A percentile compares a stretch with the other conserved stretches of the same genome.
These are phyloP conservation scores for Olyra latifolia DNA, from an alignment of 176 grass and related monocot species.

Conservation along the genomic window DNA sequence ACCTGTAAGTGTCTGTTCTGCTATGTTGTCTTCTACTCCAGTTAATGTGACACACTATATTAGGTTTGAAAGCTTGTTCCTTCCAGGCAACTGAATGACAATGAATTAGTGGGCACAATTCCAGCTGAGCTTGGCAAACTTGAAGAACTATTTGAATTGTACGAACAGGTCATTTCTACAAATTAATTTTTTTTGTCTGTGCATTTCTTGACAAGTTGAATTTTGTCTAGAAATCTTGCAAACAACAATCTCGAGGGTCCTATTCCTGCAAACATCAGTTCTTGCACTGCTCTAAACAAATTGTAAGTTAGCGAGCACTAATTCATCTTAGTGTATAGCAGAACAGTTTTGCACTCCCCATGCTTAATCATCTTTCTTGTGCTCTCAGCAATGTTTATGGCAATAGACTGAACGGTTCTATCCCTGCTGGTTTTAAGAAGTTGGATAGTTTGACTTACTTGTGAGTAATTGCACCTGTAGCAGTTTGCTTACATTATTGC, in stretches of 20 bases:
- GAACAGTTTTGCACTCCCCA: neutral
- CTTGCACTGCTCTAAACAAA: conserved; percentile 93
- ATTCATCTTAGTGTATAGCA: neutral
- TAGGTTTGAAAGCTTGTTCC: neutral
- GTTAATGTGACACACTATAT: conserved; percentile 1
- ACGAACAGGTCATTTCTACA: conserved; percentile 15
- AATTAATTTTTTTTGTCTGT: neutral
- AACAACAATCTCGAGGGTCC: conserved; percentile 85
- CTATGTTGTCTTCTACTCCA: neutral
- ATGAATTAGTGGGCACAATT: conserved; percentile 86
- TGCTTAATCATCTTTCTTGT: conserved; percentile 24
- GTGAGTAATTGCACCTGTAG: conserved; percentile 53
- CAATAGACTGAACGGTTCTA: conserved; percentile 85
- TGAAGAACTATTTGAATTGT: conserved; percentile 97
- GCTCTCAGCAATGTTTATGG: conserved; percentile 84
- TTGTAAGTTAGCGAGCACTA: conserved; percentile 59
- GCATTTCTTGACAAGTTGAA: conserved; percentile 24
- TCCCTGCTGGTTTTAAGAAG: conserved; percentile 77
- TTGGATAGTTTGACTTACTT: conserved; percentile 88
- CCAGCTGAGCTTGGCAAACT: conserved; percentile 96
- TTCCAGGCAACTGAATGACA: conserved; percentile 90
- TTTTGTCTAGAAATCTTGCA: conserved; percentile 74
- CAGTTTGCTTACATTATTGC: conserved; percentile 11
- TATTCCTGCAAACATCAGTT: conserved; percentile 94
- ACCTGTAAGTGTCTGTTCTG: conserved; percentile 64